Percentiles rank a stretch among this genome's conserved stretches.
Evolutionary conservation across 768 basidiomycete species (phyloP).

Genomic region (Punctularia strigosozonata): DNA sequence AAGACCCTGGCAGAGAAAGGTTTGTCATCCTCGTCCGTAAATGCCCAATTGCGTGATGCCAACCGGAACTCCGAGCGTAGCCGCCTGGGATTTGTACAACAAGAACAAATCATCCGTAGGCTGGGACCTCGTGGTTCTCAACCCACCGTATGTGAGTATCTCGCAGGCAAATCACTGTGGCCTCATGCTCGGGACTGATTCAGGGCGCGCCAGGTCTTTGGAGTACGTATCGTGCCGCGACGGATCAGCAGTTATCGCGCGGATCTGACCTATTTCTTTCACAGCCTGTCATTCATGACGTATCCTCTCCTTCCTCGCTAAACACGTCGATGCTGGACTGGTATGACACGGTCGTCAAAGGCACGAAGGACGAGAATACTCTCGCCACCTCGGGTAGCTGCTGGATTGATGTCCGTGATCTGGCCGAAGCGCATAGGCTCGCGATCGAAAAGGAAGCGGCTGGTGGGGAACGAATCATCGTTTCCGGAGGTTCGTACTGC

Average conservation of each 20-base stretch:
- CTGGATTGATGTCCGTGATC: constrained; percentile 26
- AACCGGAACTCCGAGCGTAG: constrained; percentile 10
- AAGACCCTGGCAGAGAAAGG: constrained; percentile 52
- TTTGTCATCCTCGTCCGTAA: constrained; percentile 4
- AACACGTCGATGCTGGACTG: constrained; percentile 21
- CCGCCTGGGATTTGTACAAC: constrained; percentile 39
- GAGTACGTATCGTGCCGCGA: constrained; percentile 1
- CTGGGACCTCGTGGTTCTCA: constrained; percentile 43
- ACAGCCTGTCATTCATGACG: constrained; percentile 20
- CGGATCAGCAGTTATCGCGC: background rate
- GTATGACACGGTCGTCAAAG: constrained; percentile 13
- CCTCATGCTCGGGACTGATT: background rate
- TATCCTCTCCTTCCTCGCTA: constrained; percentile 20
- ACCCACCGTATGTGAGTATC: constrained; percentile 37
- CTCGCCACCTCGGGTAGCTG: constrained; percentile 7
- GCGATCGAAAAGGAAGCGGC: constrained; percentile 20
- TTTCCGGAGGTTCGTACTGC: constrained; percentile 8
- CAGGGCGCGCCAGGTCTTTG: constrained; percentile 2
- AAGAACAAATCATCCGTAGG: constrained; percentile 27
- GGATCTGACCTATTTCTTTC: constrained; percentile 2
- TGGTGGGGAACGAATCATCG: constrained; percentile 27
- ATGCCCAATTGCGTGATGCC: background rate
- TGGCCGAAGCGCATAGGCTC: constrained; percentile 18
- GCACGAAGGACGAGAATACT: constrained; percentile 8
- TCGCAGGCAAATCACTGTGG: constrained; percentile 5